These are phyloP conservation scores for Camellia japonica DNA, from an alignment of 148 eudicot species.

Conservation along the genomic window DNA sequence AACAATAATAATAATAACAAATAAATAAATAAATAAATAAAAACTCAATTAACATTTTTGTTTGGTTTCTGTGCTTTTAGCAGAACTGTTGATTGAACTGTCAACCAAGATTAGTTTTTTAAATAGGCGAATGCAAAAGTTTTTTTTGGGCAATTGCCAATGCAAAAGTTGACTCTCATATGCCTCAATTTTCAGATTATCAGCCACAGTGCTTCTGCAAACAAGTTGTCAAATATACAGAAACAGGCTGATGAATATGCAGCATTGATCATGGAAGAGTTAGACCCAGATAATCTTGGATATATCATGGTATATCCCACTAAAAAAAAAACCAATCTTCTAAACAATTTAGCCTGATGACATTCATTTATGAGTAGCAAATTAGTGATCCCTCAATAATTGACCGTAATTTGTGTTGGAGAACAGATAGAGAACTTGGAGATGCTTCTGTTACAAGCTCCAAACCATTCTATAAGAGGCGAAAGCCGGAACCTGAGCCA, in stretches of 20 bases:
- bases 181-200: conserved; percentile 39
- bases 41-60: too few relatives aligned
- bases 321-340: not conserved
- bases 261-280: conserved; percentile 55
- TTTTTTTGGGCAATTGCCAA: not conserved
- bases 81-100: too few relatives aligned
- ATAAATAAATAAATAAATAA: too few relatives aligned
- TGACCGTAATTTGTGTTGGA: not conserved
- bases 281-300: conserved; percentile 48
- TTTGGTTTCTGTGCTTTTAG: too few relatives aligned
- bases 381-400: not conserved
- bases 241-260: conserved; percentile 57
- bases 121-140: too few relatives aligned
- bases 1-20: too few relatives aligned
- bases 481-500: conserved; percentile 51
- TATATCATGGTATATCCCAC: conserved; percentile 44
- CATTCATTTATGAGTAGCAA: not conserved
- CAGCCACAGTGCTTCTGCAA: conserved; percentile 52
- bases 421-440: conserved; percentile 53
- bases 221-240: conserved; percentile 50
- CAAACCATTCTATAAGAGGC: conserved; percentile 28
- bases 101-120: too few relatives aligned
- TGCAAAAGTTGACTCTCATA: conserved; percentile 4
- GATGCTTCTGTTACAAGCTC: conserved; percentile 52
- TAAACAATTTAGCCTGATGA: not conserved